Evolutionary conservation across 2,329 filamentous ascomycete genomes (phyloP).

Genomic region (Claviceps sp.): DNA sequence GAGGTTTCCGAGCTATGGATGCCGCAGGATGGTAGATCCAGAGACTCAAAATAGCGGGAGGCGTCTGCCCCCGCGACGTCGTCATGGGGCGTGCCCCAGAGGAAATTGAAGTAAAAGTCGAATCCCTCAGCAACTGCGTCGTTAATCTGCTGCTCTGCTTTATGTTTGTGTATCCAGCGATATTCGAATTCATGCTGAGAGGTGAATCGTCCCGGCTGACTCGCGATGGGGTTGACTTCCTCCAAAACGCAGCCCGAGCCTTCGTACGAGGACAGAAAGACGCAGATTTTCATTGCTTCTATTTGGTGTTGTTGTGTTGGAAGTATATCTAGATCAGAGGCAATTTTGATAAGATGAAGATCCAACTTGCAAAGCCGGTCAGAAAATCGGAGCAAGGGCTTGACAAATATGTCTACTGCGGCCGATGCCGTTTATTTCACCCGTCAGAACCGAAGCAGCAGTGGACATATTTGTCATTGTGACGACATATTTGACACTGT

Average conservation of each 20-base stretch:
- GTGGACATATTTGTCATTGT: too few relatives aligned
- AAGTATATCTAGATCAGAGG: too few relatives aligned
- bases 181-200: not conserved
- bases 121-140: not conserved
- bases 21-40: not conserved
- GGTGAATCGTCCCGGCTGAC: not conserved
- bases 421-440: too few relatives aligned
- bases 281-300: not conserved
- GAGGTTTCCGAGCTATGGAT: not conserved
- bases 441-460: too few relatives aligned
- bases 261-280: not conserved
- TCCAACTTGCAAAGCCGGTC: too few relatives aligned
- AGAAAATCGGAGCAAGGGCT: too few relatives aligned
- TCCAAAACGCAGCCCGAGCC: not conserved
- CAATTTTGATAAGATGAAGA: too few relatives aligned
- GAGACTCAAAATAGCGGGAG: not conserved
- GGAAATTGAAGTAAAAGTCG: conserved; percentile 2
- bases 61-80: not conserved
- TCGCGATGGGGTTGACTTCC: not conserved
- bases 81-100: not conserved
- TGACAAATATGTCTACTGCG: too few relatives aligned
- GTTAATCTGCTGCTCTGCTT: not conserved
- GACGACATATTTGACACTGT: too few relatives aligned
- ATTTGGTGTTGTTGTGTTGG: too few relatives aligned
- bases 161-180: not conserved